Conservation (phyloP, 805 yeast species). For the Saccharomycopsis malanga region DNA sequence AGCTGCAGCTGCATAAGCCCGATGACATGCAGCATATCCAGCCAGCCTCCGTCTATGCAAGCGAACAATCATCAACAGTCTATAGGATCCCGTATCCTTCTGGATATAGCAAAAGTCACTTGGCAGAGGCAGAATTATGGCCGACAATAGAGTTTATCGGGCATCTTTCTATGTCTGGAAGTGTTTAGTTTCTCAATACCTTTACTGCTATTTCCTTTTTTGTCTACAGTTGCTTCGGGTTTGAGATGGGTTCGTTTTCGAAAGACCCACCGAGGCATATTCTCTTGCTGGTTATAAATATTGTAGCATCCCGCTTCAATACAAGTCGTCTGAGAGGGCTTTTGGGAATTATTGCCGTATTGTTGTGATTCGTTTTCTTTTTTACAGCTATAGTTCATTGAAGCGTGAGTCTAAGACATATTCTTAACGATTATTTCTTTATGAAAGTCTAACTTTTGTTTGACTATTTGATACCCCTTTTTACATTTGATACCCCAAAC, state of each 20-base stretch:
- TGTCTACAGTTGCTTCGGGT: not conserved
- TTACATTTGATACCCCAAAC: not conserved
- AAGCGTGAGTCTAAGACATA: not conserved
- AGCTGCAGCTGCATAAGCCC: not conserved
- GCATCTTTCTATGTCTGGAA: not conserved
- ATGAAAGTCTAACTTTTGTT: not conserved
- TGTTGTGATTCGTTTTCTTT: not conserved
- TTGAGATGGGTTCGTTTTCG: too few species aligned
- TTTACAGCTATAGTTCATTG: not conserved
- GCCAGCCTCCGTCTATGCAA: constrained; percentile 1
- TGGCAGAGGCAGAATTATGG: not conserved
- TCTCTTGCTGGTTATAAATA: not conserved
- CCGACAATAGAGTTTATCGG: too few species aligned
- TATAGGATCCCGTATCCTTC: not conserved
- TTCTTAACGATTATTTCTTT: not conserved
- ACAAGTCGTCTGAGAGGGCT: not conserved
- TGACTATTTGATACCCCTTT: not conserved
- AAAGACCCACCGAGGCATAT: too few species aligned
- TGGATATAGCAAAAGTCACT: not conserved
- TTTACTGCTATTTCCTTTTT: not conserved
- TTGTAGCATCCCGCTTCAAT: not conserved
- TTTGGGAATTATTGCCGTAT: not conserved
- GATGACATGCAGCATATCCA: not conserved
- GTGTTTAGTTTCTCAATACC: not conserved
- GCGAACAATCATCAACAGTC: not conserved